A percentile compares a stretch with the other conserved stretches of the same genome.
phyloP scores from a whole-genome alignment of 1,284 basidiomycete genomes.

The Porogramme epimiltina region DNA sequence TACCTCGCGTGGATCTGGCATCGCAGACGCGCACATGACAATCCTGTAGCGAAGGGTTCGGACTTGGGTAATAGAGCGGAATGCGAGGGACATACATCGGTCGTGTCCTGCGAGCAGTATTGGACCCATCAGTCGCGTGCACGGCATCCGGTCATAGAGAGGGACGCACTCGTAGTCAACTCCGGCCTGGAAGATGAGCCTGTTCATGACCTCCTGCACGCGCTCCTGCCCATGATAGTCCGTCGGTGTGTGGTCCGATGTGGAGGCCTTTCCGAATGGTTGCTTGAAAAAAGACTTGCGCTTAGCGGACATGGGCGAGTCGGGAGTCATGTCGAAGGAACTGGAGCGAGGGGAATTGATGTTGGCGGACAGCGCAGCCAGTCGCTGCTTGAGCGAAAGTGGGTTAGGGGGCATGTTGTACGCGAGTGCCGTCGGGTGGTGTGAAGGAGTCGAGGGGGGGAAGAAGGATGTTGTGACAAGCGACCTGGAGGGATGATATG shows the following conservation, averaged over 20 bases:
- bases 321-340: conserved; percentile 21
- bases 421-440: background rate
- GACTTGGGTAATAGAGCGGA: background rate
- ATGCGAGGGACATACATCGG: conserved; percentile 64
- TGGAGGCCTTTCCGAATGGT: conserved; percentile 16
- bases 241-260: conserved; percentile 1
- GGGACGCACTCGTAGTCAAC: conserved; percentile 79
- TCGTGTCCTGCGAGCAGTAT: conserved; percentile 56
- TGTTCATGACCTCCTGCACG: conserved; percentile 66
- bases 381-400: conserved; percentile 31
- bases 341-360: conserved; percentile 13
- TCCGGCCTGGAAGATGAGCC: conserved; percentile 83
- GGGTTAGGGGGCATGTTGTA: conserved; percentile 26
- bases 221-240: conserved; percentile 38
- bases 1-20: conserved; percentile 77
- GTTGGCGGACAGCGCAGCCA: conserved; percentile 29
- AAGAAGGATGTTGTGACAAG: background rate
- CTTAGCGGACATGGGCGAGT: conserved; percentile 22
- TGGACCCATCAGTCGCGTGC: background rate
- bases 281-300: conserved; percentile 28
- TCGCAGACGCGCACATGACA: conserved; percentile 75
- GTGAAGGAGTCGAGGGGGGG: background rate
- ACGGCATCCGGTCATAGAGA: background rate
- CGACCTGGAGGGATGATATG: background rate
- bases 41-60: conserved; percentile 50